Evolutionary conservation across 257 asterid species (phyloP), one percentile per base, ranked within the genome.

Genomic region (Rehmannia glutinosa): DNA sequence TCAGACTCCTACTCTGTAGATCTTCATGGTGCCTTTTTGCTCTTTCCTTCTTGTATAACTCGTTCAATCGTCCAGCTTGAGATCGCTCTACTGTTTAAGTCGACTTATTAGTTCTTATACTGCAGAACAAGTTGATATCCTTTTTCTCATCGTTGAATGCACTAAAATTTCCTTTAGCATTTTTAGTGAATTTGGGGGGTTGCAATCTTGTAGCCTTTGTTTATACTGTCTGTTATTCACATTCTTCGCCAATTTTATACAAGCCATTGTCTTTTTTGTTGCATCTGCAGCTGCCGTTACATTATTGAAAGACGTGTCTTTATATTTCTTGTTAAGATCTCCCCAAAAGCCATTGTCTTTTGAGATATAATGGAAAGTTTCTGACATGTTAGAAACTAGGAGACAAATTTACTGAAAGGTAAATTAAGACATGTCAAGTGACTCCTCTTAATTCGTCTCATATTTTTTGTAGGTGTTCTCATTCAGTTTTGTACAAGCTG

Each of bases 401-500:
- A 17, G 39, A 23, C 10, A 20, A 21, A 12, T 55, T 43, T 39
- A 47, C 38, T 47, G 75, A 55, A 16, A 28, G 59, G 64, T 17
- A 7, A 43, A 19, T 45, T 54, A 68, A 46, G 53, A 32, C 13
- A 33, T 74, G 15, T 75, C 35, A 15, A 6, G 17, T 62, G 20
- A 39, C 67, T 62, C 42, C 32, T 66, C 66, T 64, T 54, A 17
- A 65, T 57, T 61, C 24, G 13, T 72, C 21, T 13, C 58, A 6
- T 68, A 42, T 11, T 64, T 68, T 73, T 67, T 80, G 78, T 70
- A 91, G 99, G 96, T 91, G 28, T 77, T 83, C 71, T 77, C 97
- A 19, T 85, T 82, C 79, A 81, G 79, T 73, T 83, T 82, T 81
- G 82, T 83, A 25, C 86, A 91, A 66, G 70, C 76, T 19, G 96